These are phyloP conservation scores for Aurantiochytrium sp. DNA, from an alignment of 108 stramenopile genomes.

Conservation along the genomic window DNA sequence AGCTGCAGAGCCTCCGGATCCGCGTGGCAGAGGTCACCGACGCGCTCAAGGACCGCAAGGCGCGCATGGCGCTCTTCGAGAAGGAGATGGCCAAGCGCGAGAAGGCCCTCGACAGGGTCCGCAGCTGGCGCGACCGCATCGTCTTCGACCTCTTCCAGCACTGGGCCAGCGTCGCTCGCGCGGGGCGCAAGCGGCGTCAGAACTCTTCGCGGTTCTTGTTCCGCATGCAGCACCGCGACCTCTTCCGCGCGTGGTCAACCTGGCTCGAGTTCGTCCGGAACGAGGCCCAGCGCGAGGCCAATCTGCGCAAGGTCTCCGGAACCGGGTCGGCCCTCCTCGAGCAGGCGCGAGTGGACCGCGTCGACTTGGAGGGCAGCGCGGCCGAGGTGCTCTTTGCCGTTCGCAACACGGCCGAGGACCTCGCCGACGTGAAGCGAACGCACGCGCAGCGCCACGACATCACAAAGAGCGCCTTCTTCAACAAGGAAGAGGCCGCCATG, in stretches of 20 bases:
- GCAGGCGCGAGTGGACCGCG: neutral
- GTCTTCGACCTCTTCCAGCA: neutral
- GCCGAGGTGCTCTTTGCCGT: neutral
- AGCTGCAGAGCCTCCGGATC: neutral
- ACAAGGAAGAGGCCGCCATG: neutral
- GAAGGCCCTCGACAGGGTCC: neutral
- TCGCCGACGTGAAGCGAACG: neutral
- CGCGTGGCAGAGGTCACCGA: neutral
- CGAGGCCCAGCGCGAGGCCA: neutral
- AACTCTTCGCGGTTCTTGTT: neutral
- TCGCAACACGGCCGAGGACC: neutral
- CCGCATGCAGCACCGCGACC: neutral
- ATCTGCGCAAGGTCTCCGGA: neutral
- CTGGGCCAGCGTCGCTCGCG: neutral
- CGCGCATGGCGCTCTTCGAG: neutral
- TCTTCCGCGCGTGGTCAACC: neutral
- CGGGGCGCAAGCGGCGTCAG: neutral
- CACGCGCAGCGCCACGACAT: neutral
- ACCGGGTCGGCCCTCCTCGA: neutral
- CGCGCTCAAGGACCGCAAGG: constrained; percentile 15
- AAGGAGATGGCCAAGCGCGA: neutral
- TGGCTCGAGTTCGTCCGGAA: neutral
- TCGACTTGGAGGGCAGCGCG: neutral
- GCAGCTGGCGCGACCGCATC: neutral
- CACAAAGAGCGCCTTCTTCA: neutral